These are phyloP conservation scores for Aphanoascus verrucosus DNA, from an alignment of 2,329 filamentous ascomycete species.

Conservation along the genomic window DNA sequence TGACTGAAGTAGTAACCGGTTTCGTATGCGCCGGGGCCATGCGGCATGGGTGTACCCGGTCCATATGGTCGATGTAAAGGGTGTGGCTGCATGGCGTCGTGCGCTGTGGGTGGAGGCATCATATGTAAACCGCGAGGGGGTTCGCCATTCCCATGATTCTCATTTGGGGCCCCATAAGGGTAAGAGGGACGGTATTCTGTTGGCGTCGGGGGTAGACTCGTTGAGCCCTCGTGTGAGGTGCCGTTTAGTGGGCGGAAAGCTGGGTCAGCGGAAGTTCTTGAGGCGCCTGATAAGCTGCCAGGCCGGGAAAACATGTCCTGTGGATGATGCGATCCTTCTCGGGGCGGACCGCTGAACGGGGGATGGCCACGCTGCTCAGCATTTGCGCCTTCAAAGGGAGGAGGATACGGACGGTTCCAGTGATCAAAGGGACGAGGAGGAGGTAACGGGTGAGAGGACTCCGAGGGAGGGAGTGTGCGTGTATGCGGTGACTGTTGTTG, in stretches of 20 bases:
- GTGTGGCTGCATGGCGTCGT: slow-evolving; percentile 13
- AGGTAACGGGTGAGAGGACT: slow-evolving; percentile 9
- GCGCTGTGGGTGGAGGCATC: slow-evolving; percentile 19
- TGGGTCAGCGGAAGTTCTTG: slow-evolving; percentile 2
- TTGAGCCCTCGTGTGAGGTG: neutral
- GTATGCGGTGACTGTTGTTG: slow-evolving; percentile 3
- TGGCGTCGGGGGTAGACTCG: slow-evolving; percentile 1
- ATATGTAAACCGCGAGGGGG: slow-evolving; percentile 22
- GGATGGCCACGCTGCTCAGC: slow-evolving; percentile 11
- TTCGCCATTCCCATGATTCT: slow-evolving; percentile 25
- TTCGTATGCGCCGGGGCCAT: slow-evolving; percentile 26
- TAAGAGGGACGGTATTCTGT: slow-evolving; percentile 7
- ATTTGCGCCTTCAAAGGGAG: slow-evolving; percentile 8
- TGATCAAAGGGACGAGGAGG: slow-evolving; percentile 13
- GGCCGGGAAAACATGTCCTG: slow-evolving; percentile 19
- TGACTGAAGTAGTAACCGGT: slow-evolving; percentile 24
- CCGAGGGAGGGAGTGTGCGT: slow-evolving; percentile 12
- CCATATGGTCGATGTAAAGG: slow-evolving; percentile 15
- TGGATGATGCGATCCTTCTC: slow-evolving; percentile 18
- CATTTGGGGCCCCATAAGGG: slow-evolving; percentile 14
- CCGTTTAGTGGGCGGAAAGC: slow-evolving; percentile 8
- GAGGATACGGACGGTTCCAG: slow-evolving; percentile 11
- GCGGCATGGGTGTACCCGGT: slow-evolving; percentile 18
- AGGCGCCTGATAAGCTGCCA: slow-evolving; percentile 2
- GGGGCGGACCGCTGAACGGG: slow-evolving; percentile 24